Conservation (phyloP, 208 protist genomes). For the Trypanosoma avium region DNA sequence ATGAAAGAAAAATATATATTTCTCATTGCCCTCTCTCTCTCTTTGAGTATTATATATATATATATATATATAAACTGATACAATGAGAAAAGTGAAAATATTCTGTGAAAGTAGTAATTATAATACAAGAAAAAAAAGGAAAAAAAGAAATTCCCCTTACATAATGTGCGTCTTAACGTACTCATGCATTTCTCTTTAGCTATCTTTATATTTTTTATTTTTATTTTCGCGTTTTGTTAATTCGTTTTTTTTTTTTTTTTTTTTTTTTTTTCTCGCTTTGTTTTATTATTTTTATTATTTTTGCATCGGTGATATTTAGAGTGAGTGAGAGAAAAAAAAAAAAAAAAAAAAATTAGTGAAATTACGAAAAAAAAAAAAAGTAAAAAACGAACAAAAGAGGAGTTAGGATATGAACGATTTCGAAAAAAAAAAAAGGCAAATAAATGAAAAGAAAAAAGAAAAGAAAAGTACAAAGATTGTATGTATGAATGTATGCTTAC, state of each 20-base stretch:
- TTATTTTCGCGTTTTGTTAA: constrained; percentile 2
- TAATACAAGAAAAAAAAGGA: background rate
- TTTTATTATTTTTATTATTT: constrained; percentile 5
- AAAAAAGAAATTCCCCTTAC: background rate
- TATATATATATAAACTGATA: constrained; percentile 1
- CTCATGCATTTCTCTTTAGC: no score
- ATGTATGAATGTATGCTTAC: no score
- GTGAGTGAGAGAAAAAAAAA: background rate
- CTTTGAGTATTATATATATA: background rate
- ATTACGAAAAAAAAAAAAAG: background rate
- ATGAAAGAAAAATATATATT: background rate
- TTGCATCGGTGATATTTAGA: background rate
- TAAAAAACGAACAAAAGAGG: no score
- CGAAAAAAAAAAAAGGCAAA: background rate
- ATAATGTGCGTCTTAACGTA: no score
- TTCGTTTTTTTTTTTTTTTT: background rate
- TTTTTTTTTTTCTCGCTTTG: background rate
- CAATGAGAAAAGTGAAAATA: background rate
- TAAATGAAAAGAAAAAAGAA: no score
- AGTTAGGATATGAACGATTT: no score
- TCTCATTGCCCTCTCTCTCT: background rate
- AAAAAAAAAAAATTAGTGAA: background rate
- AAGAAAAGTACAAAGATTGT: no score
- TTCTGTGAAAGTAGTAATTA: background rate
- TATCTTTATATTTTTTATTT: background rate